These are phyloP conservation scores for Plasmopara muralis DNA, from an alignment of 352 stramenopile species.

Conservation along the genomic window DNA sequence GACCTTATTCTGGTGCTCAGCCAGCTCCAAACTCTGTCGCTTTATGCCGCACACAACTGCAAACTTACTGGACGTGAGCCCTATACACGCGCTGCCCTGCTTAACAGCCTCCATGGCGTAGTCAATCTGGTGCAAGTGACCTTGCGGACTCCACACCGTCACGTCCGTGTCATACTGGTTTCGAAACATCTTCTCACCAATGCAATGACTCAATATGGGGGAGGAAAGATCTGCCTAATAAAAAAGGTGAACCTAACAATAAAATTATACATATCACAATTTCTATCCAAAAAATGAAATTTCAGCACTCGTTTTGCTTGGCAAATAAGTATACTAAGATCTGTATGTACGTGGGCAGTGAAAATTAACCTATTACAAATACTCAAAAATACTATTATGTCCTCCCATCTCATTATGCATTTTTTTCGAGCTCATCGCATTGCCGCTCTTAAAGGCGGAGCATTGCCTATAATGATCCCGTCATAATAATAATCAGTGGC, in stretches of 20 bases:
- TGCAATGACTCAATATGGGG: conserved; percentile 4
- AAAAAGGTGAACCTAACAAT: background rate
- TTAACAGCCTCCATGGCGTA: conserved; percentile 95
- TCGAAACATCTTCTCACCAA: conserved; percentile 89
- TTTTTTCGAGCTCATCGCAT: no score
- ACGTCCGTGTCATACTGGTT: conserved; percentile 99
- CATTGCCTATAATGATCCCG: no score
- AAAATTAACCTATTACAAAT: no score
- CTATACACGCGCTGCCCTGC: conserved; percentile 94
- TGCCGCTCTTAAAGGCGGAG: no score
- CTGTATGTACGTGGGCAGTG: no score
- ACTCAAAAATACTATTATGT: no score
- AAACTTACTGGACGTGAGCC: conserved; percentile 90
- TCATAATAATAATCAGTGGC: no score
- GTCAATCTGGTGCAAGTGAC: conserved; percentile 98
- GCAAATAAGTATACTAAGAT: no score
- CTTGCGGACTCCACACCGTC: conserved; percentile 98
- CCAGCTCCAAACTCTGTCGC: conserved; percentile 84
- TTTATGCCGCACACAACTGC: conserved; percentile 90
- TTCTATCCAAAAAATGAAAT: no score
- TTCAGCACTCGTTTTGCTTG: no score
- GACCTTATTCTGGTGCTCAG: conserved; percentile 97
- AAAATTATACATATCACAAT: no score
- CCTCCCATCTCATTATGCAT: no score
- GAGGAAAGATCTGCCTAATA: conserved; percentile 2